phyloP scores from a whole-genome alignment of 805 yeast species.

The Teunomyces kruisii region DNA sequence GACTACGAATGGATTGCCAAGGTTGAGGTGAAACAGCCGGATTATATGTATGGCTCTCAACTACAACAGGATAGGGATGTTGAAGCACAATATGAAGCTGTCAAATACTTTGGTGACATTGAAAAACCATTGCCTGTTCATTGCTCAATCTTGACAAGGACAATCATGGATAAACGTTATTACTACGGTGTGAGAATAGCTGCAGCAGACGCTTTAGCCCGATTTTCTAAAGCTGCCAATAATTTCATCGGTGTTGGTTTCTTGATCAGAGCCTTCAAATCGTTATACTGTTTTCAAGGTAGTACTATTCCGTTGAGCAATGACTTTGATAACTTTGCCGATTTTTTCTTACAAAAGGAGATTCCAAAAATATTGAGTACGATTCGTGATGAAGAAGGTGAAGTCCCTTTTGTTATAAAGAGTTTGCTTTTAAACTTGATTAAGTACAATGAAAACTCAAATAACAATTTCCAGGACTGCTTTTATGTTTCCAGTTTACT shows the following conservation, averaged over 20 bases:
- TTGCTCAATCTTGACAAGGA: slow-evolving; percentile 75
- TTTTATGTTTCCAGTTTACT: slow-evolving; percentile 63
- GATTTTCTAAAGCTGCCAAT: slow-evolving; percentile 58
- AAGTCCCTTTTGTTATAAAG: slow-evolving; percentile 57
- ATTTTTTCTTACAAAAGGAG: slow-evolving; percentile 67
- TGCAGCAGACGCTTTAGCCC: slow-evolving; percentile 78
- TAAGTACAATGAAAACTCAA: slow-evolving; percentile 82
- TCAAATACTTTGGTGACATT: slow-evolving; percentile 64
- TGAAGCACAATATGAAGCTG: slow-evolving; percentile 89
- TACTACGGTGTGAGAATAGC: slow-evolving; percentile 86
- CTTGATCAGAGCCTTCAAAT: slow-evolving; percentile 66
- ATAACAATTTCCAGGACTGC: slow-evolving; percentile 73
- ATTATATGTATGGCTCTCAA: slow-evolving; percentile 92
- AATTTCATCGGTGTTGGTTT: slow-evolving; percentile 74
- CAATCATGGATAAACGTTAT: slow-evolving; percentile 80
- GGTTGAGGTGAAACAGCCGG: slow-evolving; percentile 81
- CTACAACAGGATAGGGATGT: slow-evolving; percentile 93
- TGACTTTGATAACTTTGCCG: slow-evolving; percentile 70
- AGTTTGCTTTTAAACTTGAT: slow-evolving; percentile 67
- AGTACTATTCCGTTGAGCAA: slow-evolving; percentile 71
- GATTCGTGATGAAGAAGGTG: slow-evolving; percentile 61
- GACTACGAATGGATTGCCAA: slow-evolving; percentile 96
- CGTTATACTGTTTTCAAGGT: slow-evolving; percentile 68
- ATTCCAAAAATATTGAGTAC: slow-evolving; percentile 62
- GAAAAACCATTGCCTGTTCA: slow-evolving; percentile 61